Evolutionary conservation across 2,329 filamentous ascomycete species (phyloP), one percentile per base, ranked within the genome.

Genomic region (Cladophialophora bantiana): DNA sequence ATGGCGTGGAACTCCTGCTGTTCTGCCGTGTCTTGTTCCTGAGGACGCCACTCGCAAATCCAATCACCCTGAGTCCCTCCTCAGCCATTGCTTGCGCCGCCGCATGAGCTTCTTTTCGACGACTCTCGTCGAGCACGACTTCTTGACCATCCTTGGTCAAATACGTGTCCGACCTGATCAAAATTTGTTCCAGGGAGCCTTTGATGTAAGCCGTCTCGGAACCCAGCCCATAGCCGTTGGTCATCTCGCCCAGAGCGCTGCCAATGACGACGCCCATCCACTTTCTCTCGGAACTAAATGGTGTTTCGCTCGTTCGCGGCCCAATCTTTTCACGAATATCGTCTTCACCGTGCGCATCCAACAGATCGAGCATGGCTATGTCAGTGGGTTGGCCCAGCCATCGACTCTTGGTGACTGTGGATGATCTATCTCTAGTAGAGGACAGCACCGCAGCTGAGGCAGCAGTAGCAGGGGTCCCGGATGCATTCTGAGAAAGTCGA

Each of bases 301-400:
- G 94, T 0, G 92, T 94, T 78, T 99, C 95, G 52, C 89, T 88
- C 36, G 90, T 87, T 57, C 94, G 90, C 36, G 86, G 85, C n/a
- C 93, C 93, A 62, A 97, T 88, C 9, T 91, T 90, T 55, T 95
- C 90, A 68, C 96, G 89, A 54, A 96, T 88, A 79, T 99, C 95
- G 71, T 96, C 92, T 77, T 97, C 94, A 67, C 91, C 91, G 76
- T 96, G 95, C 31, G 88, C 87, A 79, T 99, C 96, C 38, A 99
- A 83, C 59, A 99, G 83, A 78, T 99, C 95, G 57, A 99, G 85
- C 79, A 98, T 91, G n/a, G 95, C 95, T 60, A 99, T 93, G 78
- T 99, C 95, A 0, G 95, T 99, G 7, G 95, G 95, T 77, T 98
- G 95, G 7, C 95, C 95, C 56, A 96, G 92, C 93, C 96, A 99